Base-by-base conservation (phyloP, 2,329 filamentous ascomycete species). In the Fusarium anguioides region DNA sequence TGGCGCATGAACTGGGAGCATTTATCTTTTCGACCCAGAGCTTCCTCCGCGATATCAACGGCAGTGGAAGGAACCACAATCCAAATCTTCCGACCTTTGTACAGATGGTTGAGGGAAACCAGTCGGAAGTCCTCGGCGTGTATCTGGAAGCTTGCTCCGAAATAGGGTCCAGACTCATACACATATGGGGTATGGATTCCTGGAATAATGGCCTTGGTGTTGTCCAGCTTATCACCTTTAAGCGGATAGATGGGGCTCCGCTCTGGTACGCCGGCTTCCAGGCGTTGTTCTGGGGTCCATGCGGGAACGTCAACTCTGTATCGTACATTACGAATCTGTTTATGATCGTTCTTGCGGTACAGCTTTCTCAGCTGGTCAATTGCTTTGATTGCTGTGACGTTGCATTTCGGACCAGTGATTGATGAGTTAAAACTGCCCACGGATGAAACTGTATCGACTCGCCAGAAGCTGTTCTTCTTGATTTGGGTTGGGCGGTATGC, bases 1-100 rank as follows among this genome's bases (percentile, higher is more conserved):
- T 80, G 78, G 20, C 78, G 76, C 78, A 80, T 80, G 50, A 80
- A 80, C 52, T 80, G 78, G 8, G 78, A 80, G 52, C 78, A 80
- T 55, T 72, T 72, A 21, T 55, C 59, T 27, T 72, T 74, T 27
- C 78, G 73, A 11, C 74, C 76, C 18, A 80, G 71, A 5, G 74
- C 75, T 40, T 73, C 63, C 55, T 80, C 78, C 9, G 77, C 77
- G 26, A 75, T 29, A 37, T 77, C 72, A 27, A 80, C 75, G 17
- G 75, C 76, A 1, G 76, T 78, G 18, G 77, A 75, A 6, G 78
- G 78, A 1, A 79, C 71, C 23, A 80, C 76, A 14, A 80, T 74
- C 78, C 78, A 80, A 17, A 80, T 80, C 64, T 80, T 80, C 58
- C 78, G 76, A 5, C 78, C 78, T 46, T 75, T 75, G 70, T 80